Percentiles rank a stretch among this genome's conserved stretches.
These are phyloP conservation scores for Botryosphaeria dothidea DNA, from an alignment of 2,329 filamentous ascomycete genomes.

Conservation along the genomic window DNA sequence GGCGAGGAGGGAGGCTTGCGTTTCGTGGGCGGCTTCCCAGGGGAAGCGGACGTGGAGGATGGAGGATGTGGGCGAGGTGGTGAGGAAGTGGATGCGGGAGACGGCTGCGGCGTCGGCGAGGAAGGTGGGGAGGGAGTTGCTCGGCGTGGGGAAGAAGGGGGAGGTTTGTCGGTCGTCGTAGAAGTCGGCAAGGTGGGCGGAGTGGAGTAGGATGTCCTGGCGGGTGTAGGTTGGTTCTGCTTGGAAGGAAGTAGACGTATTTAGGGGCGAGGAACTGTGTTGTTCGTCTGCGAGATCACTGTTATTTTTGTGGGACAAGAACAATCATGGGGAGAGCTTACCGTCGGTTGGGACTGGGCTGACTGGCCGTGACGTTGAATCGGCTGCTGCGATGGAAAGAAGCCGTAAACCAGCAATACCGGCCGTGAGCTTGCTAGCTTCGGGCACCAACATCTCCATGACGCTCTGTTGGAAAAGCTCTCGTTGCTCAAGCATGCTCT, in stretches of 20 bases:
- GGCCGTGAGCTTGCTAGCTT: too few species aligned
- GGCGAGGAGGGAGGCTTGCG: not conserved
- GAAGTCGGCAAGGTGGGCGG: not conserved
- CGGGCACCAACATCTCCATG: too few species aligned
- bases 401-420: too few species aligned
- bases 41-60: not conserved
- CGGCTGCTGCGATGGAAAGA: too few species aligned
- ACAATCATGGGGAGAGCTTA: too few species aligned
- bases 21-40: not conserved
- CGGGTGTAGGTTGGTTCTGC: not conserved
- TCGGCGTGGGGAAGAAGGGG: not conserved
- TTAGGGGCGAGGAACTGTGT: too few species aligned
- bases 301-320: too few species aligned
- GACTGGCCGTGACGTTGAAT: too few species aligned
- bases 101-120: not conserved
- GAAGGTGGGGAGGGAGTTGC: not conserved
- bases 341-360: too few species aligned
- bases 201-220: not conserved
- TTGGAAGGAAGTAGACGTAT: not conserved
- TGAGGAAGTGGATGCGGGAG: not conserved
- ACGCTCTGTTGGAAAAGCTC: too few species aligned
- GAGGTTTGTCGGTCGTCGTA: not conserved
- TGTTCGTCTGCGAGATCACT: too few species aligned
- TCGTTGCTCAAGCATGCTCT: too few species aligned
- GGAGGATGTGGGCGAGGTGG: not conserved